Conservation (phyloP, 106 monocot species). For the Cymbidium sinense region DNA sequence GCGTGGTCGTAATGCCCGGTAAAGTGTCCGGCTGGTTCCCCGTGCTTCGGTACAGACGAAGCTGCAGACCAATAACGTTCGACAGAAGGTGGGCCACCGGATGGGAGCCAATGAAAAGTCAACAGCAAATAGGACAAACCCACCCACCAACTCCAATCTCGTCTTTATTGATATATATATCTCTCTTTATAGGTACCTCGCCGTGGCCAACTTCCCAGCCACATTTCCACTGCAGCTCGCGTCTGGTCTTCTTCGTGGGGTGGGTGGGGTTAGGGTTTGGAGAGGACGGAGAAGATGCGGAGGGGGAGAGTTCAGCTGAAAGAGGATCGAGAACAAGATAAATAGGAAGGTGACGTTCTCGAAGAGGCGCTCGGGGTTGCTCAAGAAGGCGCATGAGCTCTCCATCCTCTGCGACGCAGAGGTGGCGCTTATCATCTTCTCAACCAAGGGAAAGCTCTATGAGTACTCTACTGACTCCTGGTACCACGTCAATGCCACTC, state of each 20-base stretch:
- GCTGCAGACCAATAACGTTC: neutral
- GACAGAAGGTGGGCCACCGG: neutral
- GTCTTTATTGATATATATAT: too few species aligned
- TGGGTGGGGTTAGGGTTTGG: neutral
- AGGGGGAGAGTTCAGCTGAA: neutral
- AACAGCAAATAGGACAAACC: neutral
- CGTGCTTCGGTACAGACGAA: neutral
- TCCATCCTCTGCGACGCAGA: constrained; percentile 4
- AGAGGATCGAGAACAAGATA: constrained; percentile 5
- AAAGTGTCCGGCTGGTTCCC: neutral
- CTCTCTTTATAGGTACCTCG: neutral
- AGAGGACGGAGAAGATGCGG: neutral
- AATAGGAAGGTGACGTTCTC: constrained; percentile 1
- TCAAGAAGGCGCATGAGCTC: constrained; percentile 2
- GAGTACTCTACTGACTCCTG: constrained; percentile 6
- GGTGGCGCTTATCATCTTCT: constrained; percentile 1
- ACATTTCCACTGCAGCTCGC: neutral
- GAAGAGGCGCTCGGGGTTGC: constrained; percentile 2
- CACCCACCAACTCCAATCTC: neutral
- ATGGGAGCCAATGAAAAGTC: neutral
- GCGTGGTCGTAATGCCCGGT: neutral
- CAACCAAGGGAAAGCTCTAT: neutral
- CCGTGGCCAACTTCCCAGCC: neutral
- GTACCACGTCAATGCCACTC: neutral
- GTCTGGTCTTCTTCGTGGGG: neutral